A percentile compares a stretch with the other conserved stretches of the same genome.
These are phyloP conservation scores for Pulveroboletus ravenelii DNA, from an alignment of 768 basidiomycete species.

Conservation along the genomic window DNA sequence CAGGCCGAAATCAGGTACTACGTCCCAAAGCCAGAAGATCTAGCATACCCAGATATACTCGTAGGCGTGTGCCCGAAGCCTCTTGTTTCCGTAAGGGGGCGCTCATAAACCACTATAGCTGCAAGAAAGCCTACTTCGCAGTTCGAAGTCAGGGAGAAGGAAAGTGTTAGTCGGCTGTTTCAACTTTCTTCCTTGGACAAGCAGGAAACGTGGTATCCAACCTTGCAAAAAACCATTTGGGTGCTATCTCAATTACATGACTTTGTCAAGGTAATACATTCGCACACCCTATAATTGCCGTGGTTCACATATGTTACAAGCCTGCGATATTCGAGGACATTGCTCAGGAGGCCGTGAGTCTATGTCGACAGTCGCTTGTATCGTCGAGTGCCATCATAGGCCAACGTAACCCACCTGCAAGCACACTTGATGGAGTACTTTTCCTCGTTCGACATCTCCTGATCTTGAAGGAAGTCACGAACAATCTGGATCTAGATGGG, in stretches of 20 bases:
- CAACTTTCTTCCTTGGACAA: slow-evolving; percentile 64
- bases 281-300: neutral
- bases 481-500: slow-evolving; percentile 62
- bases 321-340: slow-evolving; percentile 96
- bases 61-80: slow-evolving; percentile 43
- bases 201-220: slow-evolving; percentile 90
- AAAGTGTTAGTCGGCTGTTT: slow-evolving; percentile 65
- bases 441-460: slow-evolving; percentile 90
- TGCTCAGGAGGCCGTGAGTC: slow-evolving; percentile 83
- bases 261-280: slow-evolving; percentile 74
- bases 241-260: slow-evolving; percentile 85
- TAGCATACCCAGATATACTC: slow-evolving; percentile 84
- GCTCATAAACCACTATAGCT: slow-evolving; percentile 31
- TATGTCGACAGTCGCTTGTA: slow-evolving; percentile 79
- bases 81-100: neutral
- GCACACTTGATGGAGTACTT: slow-evolving; percentile 65
- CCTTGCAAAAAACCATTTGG: slow-evolving; percentile 84
- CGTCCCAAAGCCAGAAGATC: slow-evolving; percentile 68
- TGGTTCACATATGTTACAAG: slow-evolving; percentile 37
- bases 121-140: slow-evolving; percentile 41
- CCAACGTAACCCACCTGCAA: slow-evolving; percentile 39
- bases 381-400: slow-evolving; percentile 65
- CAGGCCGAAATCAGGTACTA: slow-evolving; percentile 87
- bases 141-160: slow-evolving; percentile 57
- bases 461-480: slow-evolving; percentile 85